These are phyloP conservation scores for Geranium rotundifolium DNA, from an alignment of 345 rosid genomes.

Conservation along the genomic window DNA sequence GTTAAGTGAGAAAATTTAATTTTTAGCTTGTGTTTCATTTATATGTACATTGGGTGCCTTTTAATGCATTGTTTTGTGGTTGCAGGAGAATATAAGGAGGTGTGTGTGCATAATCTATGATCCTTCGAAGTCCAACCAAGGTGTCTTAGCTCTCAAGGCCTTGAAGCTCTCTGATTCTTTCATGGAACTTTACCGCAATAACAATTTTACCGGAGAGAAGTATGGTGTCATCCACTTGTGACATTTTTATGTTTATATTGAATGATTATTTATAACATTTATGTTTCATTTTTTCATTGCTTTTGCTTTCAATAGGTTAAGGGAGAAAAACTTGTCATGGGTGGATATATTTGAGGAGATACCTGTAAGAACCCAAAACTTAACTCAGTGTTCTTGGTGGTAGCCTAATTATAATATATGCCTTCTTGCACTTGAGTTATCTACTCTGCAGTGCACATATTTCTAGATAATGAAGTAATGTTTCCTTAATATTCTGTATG, in stretches of 20 bases:
- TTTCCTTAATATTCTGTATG: not conserved
- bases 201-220: constrained; percentile 93
- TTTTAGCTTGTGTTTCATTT: too few relatives aligned
- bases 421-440: not conserved
- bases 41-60: not conserved
- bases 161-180: constrained; percentile 95
- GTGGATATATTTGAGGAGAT: constrained; percentile 98
- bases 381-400: constrained; percentile 2
- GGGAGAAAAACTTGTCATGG: constrained; percentile 98
- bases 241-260: constrained; percentile 4
- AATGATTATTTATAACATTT: constrained; percentile 1
- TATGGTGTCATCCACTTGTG: constrained; percentile 22
- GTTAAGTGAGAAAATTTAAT: too few relatives aligned
- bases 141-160: constrained; percentile 91
- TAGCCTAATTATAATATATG: not conserved
- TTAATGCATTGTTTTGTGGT: not conserved
- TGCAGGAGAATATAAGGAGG: constrained; percentile 85
- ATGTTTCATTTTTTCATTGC: constrained; percentile 1
- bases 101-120: constrained; percentile 97
- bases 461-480: not conserved
- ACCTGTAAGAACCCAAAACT: constrained; percentile 55
- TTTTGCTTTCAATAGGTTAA: constrained; percentile 42
- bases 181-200: constrained; percentile 76
- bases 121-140: constrained; percentile 86
- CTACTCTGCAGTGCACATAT: too few relatives aligned